Evolutionary conservation across 192 early-diverging fungal genomes (phyloP).

Genomic region (Umbelopsis isabellina): DNA sequence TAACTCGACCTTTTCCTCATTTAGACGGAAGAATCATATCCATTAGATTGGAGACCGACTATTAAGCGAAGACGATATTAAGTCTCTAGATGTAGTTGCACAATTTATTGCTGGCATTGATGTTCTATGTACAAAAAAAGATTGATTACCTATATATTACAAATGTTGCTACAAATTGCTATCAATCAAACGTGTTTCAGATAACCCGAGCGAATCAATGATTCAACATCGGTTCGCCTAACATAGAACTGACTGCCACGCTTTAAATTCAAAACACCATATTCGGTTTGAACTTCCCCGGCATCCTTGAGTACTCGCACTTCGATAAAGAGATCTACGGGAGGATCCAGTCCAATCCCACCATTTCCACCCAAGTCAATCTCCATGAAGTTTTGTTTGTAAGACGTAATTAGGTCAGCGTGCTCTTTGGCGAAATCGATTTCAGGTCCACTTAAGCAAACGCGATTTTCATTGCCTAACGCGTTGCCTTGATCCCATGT

Average conservation of each 20-base stretch:
- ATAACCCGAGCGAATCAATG: slow-evolving; percentile 83
- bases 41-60: slow-evolving; percentile 58
- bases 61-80: slow-evolving; percentile 50
- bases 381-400: slow-evolving; percentile 62
- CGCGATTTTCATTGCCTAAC: slow-evolving; percentile 23
- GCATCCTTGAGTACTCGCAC: slow-evolving; percentile 86
- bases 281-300: slow-evolving; percentile 91
- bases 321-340: slow-evolving; percentile 90
- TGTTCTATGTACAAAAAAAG: slow-evolving; percentile 26
- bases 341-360: slow-evolving; percentile 75
- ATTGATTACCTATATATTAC: slow-evolving; percentile 12
- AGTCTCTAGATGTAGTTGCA: slow-evolving; percentile 11
- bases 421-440: slow-evolving; percentile 68
- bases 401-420: slow-evolving; percentile 63
- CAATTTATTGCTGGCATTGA: slow-evolving; percentile 24
- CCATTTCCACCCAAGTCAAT: slow-evolving; percentile 77
- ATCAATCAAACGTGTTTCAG: slow-evolving; percentile 65
- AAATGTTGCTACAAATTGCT: slow-evolving; percentile 7
- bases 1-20: neutral
- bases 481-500: slow-evolving; percentile 55
- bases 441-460: slow-evolving; percentile 52
- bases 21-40: slow-evolving; percentile 58
- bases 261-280: slow-evolving; percentile 75
- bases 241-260: slow-evolving; percentile 87
- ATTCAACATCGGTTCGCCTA: slow-evolving; percentile 85